These are phyloP conservation scores for Globisporangium echinulatum DNA, from an alignment of 352 stramenopile genomes.

Conservation along the genomic window DNA sequence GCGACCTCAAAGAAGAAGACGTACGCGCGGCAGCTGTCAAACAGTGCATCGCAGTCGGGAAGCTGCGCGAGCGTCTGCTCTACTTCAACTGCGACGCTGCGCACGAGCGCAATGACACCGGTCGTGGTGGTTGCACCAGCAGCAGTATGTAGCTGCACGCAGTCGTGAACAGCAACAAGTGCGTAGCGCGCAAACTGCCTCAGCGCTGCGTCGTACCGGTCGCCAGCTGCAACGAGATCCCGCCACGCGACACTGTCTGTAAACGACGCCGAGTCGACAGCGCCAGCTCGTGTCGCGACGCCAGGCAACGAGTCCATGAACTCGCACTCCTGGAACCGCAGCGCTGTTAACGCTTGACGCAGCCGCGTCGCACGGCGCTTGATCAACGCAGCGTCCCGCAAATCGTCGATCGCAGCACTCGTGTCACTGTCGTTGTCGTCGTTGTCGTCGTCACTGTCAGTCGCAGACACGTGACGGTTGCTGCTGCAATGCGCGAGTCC, in stretches of 20 bases:
- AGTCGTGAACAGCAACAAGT: background rate
- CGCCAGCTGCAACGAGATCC: slow-evolving; percentile 22
- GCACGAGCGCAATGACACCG: slow-evolving; percentile 2
- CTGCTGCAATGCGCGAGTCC: slow-evolving; percentile 6
- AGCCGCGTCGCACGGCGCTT: background rate
- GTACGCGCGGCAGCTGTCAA: slow-evolving; percentile 44
- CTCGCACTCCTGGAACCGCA: slow-evolving; percentile 15
- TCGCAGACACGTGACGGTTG: background rate
- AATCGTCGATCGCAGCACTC: background rate
- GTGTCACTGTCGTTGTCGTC: background rate
- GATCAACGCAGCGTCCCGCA: background rate
- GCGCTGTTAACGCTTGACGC: slow-evolving; percentile 9
- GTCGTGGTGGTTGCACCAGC: too few relatives aligned
- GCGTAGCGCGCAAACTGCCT: slow-evolving; percentile 13
- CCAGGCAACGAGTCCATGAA: slow-evolving; percentile 10
- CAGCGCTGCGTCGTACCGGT: slow-evolving; percentile 27
- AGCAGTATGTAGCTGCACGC: background rate
- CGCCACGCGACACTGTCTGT: slow-evolving; percentile 21
- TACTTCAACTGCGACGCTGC: slow-evolving; percentile 24
- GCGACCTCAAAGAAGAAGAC: slow-evolving; percentile 69
- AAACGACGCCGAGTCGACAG: background rate
- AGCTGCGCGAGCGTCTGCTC: slow-evolving; percentile 35
- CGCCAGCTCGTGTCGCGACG: background rate
- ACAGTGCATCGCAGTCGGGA: slow-evolving; percentile 52
- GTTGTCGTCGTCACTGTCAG: background rate